Conservation (phyloP, 176 grass and related monocot species). For the Phyllostachys edulis region DNA sequence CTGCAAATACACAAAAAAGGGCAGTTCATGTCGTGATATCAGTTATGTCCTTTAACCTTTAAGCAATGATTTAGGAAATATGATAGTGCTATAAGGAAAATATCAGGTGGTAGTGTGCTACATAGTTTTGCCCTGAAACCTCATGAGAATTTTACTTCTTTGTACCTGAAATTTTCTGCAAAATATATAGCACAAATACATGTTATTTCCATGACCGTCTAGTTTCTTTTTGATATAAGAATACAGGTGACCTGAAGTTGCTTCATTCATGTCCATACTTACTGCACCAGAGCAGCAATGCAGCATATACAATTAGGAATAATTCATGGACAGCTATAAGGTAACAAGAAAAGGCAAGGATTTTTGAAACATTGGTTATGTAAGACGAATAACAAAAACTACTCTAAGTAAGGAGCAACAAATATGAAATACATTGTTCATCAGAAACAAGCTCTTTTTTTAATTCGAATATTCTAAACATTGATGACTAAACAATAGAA, state of each 20-base stretch:
- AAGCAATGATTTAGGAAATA: not conserved
- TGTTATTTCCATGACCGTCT: not conserved
- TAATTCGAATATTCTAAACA: conserved; percentile 2
- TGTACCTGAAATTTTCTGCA: not conserved
- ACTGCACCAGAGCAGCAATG: conserved; percentile 21
- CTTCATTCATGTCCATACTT: not conserved
- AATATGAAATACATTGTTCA: not conserved
- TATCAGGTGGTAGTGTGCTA: not conserved
- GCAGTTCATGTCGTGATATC: not conserved
- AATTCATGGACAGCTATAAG: not conserved
- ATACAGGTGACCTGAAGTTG: not conserved
- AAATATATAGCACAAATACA: not conserved
- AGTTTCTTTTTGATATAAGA: not conserved
- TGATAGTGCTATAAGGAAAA: not conserved
- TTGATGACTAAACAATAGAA: not conserved
- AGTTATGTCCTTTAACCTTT: not conserved
- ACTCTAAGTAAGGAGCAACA: not conserved
- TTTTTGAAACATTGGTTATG: not conserved
- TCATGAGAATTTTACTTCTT: not conserved
- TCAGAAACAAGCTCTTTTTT: conserved; percentile 11
- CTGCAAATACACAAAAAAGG: conserved; percentile 1
- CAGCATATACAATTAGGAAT: conserved; percentile 25
- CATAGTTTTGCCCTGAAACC: not conserved
- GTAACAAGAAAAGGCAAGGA: not conserved
- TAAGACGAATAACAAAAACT: not conserved